Evolutionary conservation across 2,329 filamentous ascomycete genomes (phyloP).

Genomic region (Sclerotinia nivalis): DNA sequence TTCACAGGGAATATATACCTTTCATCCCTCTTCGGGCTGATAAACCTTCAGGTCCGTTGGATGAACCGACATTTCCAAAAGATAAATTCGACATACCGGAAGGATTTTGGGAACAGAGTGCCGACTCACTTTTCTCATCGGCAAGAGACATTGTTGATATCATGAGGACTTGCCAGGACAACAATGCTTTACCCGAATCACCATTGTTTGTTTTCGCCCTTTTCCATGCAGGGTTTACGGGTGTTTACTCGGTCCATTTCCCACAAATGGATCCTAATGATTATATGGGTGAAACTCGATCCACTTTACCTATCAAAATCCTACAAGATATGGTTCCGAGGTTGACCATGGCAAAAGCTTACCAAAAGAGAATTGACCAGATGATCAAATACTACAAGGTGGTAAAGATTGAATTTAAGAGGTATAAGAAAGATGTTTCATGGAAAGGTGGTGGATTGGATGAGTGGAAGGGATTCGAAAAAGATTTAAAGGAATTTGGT

Average conservation of each 20-base stretch:
- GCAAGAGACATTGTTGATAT: conserved; percentile 65
- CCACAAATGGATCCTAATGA: conserved; percentile 64
- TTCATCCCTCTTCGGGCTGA: conserved; percentile 60
- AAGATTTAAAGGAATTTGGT: conserved; percentile 57
- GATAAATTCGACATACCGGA: conserved; percentile 49
- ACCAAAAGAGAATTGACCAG: conserved; percentile 54
- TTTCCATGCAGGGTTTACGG: conserved; percentile 66
- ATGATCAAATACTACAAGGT: conserved; percentile 55
- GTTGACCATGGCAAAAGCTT: conserved; percentile 58
- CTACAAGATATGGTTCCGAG: conserved; percentile 53
- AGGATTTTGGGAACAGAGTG: conserved; percentile 64
- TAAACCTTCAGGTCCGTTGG: conserved; percentile 56
- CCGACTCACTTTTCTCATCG: conserved; percentile 62
- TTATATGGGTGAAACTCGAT: conserved; percentile 48
- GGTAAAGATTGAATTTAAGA: conserved; percentile 49
- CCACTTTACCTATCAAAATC: conserved; percentile 50
- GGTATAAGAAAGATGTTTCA: conserved; percentile 31
- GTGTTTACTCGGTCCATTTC: conserved; percentile 67
- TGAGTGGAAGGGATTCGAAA: conserved; percentile 54
- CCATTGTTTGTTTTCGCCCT: conserved; percentile 67
- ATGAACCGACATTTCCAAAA: conserved; percentile 55
- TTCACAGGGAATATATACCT: conserved; percentile 68
- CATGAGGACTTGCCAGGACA: conserved; percentile 60
- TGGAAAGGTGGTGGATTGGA: conserved; percentile 53
- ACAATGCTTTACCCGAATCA: conserved; percentile 62